These are phyloP conservation scores for Rhododendron mucronatum DNA, from an alignment of 148 eudicot genomes.

Conservation along the genomic window DNA sequence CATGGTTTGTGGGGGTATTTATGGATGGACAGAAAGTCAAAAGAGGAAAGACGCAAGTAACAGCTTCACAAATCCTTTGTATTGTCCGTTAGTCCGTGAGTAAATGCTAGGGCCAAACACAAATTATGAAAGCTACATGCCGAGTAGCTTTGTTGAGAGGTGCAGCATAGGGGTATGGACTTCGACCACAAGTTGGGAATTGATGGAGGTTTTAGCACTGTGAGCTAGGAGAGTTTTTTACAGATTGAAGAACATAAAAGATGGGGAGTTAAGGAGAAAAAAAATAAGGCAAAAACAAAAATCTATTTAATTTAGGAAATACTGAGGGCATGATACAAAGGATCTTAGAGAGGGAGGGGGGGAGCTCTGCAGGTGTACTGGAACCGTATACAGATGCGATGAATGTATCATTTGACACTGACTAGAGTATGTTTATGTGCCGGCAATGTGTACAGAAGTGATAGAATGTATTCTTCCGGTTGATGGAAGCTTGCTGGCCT, in stretches of 20 bases:
- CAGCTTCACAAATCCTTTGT: background rate
- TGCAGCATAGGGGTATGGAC: background rate
- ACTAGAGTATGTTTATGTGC: background rate
- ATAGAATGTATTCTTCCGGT: background rate
- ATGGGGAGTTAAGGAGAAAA: no score
- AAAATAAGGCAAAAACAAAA: background rate
- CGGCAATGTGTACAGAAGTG: background rate
- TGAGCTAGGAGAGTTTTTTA: background rate
- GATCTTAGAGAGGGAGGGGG: background rate
- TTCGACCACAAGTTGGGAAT: background rate
- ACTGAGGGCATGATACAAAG: background rate
- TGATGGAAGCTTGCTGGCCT: background rate
- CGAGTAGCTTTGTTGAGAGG: background rate
- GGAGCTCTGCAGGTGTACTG: background rate
- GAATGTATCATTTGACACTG: background rate
- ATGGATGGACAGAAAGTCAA: background rate
- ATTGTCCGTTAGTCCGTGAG: background rate
- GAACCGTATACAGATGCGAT: background rate
- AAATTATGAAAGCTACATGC: background rate
- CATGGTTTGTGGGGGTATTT: background rate
- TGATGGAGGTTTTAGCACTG: background rate
- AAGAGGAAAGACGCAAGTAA: background rate
- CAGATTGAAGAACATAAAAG: background rate
- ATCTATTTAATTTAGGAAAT: background rate
- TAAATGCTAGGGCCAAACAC: background rate